Evolutionary conservation across 306 rosid species (phyloP), one percentile per base, ranked within the genome.

Genomic region (Malus fusca): DNA sequence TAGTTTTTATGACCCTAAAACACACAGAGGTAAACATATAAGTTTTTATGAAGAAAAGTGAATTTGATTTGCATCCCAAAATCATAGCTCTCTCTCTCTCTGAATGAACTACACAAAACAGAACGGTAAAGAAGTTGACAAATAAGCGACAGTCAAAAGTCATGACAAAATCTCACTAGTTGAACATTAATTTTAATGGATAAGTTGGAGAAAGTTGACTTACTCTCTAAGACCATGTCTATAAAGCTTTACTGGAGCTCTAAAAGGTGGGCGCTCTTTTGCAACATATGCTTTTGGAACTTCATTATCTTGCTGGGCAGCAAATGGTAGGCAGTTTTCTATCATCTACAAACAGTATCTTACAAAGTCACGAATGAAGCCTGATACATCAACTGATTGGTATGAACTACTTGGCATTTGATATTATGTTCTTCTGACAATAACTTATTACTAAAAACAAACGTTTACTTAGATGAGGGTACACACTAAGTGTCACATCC

Each of bases 251-350:
- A 85, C 18, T 53, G 97, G 89, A 77, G 98, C 96, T 75, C 64
- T 82, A 72, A 94, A 94, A 76, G 97, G 90, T 1, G 98, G 98
- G 40, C 97, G 95, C 77, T 84, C 87, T 66, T 84, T 88, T 40
- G 87, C 78, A 69, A 84, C 90, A 86, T 90, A 88, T 48, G 76
- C 88, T 80, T 86, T 78, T 26, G 86, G 89, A 85, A 92, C 94
- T 69, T 88, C 92, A 22, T 76, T 82, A n/a, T 92, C 98, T 73
- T 81, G 73, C 82, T 86, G 88, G 30, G 85, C 78, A 71, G 72
- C 63, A 80, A 94, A 94, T 55, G 98, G 98, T 10, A 79, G 92
- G 48, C 83, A 86, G 48, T 97, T 97, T 87, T 94, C 98, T 73
- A 94, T 90, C 98, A 94, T 94, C 98, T 94, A 73, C 73, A 74